Conservation (phyloP, 1,284 basidiomycete species). For the Pyrrhoderma noxium region DNA sequence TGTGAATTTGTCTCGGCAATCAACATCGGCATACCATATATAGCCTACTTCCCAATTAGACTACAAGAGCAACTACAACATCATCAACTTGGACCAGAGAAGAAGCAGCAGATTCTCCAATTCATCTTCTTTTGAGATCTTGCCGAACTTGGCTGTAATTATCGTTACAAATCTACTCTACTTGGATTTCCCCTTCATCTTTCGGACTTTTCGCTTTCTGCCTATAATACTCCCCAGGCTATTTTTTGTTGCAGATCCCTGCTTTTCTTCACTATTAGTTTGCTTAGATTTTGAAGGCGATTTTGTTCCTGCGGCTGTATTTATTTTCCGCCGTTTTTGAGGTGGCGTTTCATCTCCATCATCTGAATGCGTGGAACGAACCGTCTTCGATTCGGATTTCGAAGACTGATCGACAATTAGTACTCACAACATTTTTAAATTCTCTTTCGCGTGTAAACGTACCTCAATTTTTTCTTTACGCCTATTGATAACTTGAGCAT, state of each 20-base stretch:
- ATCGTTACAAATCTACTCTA: too few species aligned
- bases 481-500: constrained; percentile 78
- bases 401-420: neutral
- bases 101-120: too few species aligned
- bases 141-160: too few species aligned
- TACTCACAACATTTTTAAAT: neutral
- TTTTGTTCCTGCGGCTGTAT: neutral
- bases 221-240: constrained; percentile 22
- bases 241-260: constrained; percentile 1
- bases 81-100: too few species aligned
- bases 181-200: constrained; percentile 11
- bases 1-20: too few species aligned
- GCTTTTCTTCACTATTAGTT: neutral
- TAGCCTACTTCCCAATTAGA: too few species aligned
- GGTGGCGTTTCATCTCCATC: constrained; percentile 9
- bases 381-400: constrained; percentile 1
- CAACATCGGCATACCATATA: too few species aligned
- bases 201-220: constrained; percentile 23
- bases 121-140: too few species aligned
- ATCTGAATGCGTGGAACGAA: constrained; percentile 13
- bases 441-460: too few species aligned
- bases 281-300: neutral
- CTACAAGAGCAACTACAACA: too few species aligned
- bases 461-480: constrained; percentile 34
- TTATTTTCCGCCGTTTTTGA: constrained; percentile 13